Conservation (phyloP, 108 stramenopile genomes). For the Nitzschia palea region DNA sequence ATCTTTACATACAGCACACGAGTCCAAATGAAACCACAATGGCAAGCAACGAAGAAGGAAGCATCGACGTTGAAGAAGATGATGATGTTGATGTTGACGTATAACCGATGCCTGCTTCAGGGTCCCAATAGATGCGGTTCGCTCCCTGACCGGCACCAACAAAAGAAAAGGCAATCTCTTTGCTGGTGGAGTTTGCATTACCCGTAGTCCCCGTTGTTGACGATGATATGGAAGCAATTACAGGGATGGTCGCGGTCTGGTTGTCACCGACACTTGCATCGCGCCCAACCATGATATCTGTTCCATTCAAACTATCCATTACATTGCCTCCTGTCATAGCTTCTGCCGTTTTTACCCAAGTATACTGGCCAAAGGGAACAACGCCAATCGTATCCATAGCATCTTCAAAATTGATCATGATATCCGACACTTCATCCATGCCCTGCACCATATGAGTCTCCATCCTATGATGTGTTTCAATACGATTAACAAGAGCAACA, state of each 20-base stretch:
- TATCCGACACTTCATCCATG: not conserved
- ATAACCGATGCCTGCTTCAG: constrained; percentile 34
- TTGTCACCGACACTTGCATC: not conserved
- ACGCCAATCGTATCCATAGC: not conserved
- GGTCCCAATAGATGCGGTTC: constrained; percentile 32
- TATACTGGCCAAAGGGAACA: constrained; percentile 26
- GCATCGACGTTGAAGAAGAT: too few species aligned
- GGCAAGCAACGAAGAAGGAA: too few species aligned
- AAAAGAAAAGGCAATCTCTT: constrained; percentile 31
- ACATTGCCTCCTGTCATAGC: too few species aligned
- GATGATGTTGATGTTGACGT: too few species aligned
- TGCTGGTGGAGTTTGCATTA: not conserved
- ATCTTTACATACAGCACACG: too few species aligned
- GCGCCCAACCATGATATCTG: not conserved
- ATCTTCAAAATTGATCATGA: not conserved
- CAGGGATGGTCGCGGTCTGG: constrained; percentile 9
- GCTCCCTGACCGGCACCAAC: constrained; percentile 21
- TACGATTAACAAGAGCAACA: constrained; percentile 11
- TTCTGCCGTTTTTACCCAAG: constrained; percentile 21
- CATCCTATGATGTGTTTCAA: constrained; percentile 12
- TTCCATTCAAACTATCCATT: not conserved
- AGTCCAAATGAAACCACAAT: too few species aligned
- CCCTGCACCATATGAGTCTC: constrained; percentile 9
- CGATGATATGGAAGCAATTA: constrained; percentile 34
- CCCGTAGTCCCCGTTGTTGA: constrained; percentile 1